Base-by-base conservation (phyloP, 495 filamentous ascomycete genomes). In the Aspergillus haitiensis region DNA sequence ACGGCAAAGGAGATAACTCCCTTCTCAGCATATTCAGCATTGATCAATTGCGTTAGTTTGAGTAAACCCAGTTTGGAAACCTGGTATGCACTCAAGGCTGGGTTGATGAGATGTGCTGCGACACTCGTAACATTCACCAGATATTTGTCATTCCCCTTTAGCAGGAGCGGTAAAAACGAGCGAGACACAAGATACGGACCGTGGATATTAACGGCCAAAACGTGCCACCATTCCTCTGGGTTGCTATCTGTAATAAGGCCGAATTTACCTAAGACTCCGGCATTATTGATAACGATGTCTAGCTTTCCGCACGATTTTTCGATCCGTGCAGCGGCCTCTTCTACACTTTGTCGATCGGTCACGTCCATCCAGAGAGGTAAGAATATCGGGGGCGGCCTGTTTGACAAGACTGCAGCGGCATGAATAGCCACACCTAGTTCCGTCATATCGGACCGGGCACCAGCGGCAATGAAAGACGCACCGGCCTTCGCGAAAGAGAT, bases 211-310 rank as follows among this genome's bases (percentile, higher is more conserved):
- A 78, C 68, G 27, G 72, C 69, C 49, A 67, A 76, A 1, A 71
- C 74, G 46, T 56, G 56, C 78, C 75, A 78, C 73, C 77, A 80
- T 5, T 75, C 70, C 4, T 68, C 36, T 4, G 74, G 53, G 45
- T 71, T 58, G 13, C 63, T 46, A 18, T 74, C 74, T 21, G 56
- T 64, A 11, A 80, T 49, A 6, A 13, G 34, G 9, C 31, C 42
- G 3, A 47, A 53, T 12, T 37, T 33, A 6, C 47, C 65, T 7
- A 66, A 27, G 3, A 58, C 34, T 2, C 72, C 81, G 6, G 73
- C 72, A 37, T 81, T 80, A 60, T 78, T 79, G 37, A 83, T 67
- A 5, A 84, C 45, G 18, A 84, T 79, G 59, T 84, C 82, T 3
- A 52, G 18, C 31, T 39, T 6, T 6, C 36, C 36, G 6, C 6